phyloP scores from a whole-genome alignment of 768 basidiomycete genomes.

The Termitomyces heimii region DNA sequence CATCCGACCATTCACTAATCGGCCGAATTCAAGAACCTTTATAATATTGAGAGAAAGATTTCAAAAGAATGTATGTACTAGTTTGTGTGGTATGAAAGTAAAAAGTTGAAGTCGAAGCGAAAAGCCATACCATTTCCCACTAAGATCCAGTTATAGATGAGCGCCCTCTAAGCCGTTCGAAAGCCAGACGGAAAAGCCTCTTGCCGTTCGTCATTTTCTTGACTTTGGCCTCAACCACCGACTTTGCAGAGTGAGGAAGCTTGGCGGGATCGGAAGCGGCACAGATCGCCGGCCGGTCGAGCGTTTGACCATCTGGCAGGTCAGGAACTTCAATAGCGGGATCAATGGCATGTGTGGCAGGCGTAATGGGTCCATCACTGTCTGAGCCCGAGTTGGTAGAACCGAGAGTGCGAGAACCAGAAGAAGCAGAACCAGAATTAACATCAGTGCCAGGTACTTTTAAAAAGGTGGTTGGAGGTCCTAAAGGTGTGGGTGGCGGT shows the following conservation, averaged over 20 bases:
- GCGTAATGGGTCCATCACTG: slow-evolving; percentile 46
- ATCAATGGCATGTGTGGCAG: slow-evolving; percentile 34
- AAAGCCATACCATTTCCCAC: not conserved
- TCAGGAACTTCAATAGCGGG: slow-evolving; percentile 38
- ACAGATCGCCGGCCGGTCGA: slow-evolving; percentile 19
- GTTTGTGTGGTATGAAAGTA: not conserved
- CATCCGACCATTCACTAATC: not conserved
- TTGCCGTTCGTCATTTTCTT: slow-evolving; percentile 22
- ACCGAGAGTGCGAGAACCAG: slow-evolving; percentile 14
- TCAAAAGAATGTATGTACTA: slow-evolving; percentile 7
- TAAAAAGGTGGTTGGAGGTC: slow-evolving; percentile 3
- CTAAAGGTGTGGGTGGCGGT: slow-evolving; percentile 8
- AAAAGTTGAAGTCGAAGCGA: not conserved
- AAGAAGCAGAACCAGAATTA: slow-evolving; percentile 7
- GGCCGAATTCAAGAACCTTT: not conserved
- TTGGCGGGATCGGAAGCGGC: not conserved
- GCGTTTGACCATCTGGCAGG: slow-evolving; percentile 30
- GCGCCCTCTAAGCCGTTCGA: slow-evolving; percentile 15
- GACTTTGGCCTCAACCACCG: slow-evolving; percentile 3
- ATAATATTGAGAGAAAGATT: not conserved
- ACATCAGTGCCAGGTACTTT: slow-evolving; percentile 9
- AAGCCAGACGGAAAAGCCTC: slow-evolving; percentile 31
- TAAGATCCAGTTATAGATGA: slow-evolving; percentile 9
- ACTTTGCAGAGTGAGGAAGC: not conserved
- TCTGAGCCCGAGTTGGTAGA: slow-evolving; percentile 26